phyloP scores from a whole-genome alignment of 1,139 yeast genomes.

The Geotrichum armillariae region DNA sequence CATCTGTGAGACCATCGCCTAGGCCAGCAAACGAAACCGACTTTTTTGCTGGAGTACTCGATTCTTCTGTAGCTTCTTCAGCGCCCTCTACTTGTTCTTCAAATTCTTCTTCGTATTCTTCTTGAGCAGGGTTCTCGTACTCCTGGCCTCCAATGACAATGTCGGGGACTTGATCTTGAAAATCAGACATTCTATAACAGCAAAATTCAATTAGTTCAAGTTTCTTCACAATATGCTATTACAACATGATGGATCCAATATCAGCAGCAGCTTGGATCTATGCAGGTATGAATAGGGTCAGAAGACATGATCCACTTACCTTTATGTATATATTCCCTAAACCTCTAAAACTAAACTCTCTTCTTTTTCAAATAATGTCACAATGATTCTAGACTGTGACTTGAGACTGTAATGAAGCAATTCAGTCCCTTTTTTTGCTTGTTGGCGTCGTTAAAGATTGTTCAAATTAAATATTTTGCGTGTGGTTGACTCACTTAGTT shows the following conservation, averaged over 20 bases:
- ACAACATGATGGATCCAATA: background rate
- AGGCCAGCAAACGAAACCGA: conserved; percentile 81
- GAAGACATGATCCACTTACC: background rate
- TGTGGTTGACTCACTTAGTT: conserved; percentile 2
- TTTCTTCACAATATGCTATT: background rate
- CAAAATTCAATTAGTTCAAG: background rate
- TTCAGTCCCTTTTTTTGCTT: background rate
- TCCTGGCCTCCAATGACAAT: conserved; percentile 77
- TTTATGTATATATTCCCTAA: background rate
- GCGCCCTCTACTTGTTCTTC: conserved; percentile 46
- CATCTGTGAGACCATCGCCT: conserved; percentile 56
- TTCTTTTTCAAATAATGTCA: background rate
- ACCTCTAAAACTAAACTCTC: background rate
- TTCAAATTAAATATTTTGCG: background rate
- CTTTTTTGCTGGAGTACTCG: conserved; percentile 54
- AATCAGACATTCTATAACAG: conserved; percentile 45
- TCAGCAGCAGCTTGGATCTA: background rate
- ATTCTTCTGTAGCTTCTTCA: conserved; percentile 27
- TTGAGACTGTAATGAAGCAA: background rate
- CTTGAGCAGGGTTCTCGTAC: conserved; percentile 44
- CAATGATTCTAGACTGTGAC: background rate
- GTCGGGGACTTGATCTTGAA: conserved; percentile 83
- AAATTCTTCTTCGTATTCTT: conserved; percentile 41
- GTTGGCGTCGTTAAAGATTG: background rate
- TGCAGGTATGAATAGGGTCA: background rate